These are phyloP conservation scores for Suhomyces atakaporum DNA, from an alignment of 1,139 yeast species.

Conservation along the genomic window DNA sequence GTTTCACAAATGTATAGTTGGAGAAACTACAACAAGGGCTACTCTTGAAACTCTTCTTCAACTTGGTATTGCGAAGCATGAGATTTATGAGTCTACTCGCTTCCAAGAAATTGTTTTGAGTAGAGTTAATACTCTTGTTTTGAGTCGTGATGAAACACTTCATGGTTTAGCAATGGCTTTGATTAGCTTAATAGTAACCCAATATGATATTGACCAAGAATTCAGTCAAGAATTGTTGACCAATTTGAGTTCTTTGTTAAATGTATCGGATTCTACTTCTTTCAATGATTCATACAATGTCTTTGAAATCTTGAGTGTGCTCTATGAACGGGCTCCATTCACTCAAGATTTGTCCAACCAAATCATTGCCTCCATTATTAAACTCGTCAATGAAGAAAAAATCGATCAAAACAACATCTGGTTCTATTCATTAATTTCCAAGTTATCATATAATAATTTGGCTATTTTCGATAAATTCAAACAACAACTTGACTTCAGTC, in stretches of 20 bases:
- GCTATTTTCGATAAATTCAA: conserved; percentile 6
- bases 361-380: conserved; percentile 8
- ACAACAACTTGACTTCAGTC: conserved; percentile 17
- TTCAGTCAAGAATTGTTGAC: conserved; percentile 5
- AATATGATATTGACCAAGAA: conserved; percentile 2
- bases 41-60: conserved; percentile 35
- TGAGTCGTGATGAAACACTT: conserved; percentile 30
- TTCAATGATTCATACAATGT: conserved; percentile 5
- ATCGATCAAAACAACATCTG: conserved; percentile 16
- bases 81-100: conserved; percentile 28
- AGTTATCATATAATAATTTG: conserved; percentile 7
- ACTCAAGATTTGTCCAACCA: conserved; percentile 1
- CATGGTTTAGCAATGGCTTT: conserved; percentile 28
- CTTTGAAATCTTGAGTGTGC: conserved; percentile 10
- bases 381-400: conserved; percentile 16
- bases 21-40: conserved; percentile 37
- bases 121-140: conserved; percentile 22
- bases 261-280: conserved; percentile 9
- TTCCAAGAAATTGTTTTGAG: conserved; percentile 24
- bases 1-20: conserved; percentile 25
- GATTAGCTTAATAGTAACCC: conserved; percentile 18
- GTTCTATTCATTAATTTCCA: conserved; percentile 9
- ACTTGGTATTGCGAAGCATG: conserved; percentile 30
- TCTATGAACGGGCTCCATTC: conserved; percentile 2
- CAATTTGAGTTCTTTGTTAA: conserved; percentile 13